A percentile compares a stretch with the other conserved stretches of the same genome.
Conservation (phyloP, 140 eudicot genomes). For the Bidens hawaiensis region DNA sequence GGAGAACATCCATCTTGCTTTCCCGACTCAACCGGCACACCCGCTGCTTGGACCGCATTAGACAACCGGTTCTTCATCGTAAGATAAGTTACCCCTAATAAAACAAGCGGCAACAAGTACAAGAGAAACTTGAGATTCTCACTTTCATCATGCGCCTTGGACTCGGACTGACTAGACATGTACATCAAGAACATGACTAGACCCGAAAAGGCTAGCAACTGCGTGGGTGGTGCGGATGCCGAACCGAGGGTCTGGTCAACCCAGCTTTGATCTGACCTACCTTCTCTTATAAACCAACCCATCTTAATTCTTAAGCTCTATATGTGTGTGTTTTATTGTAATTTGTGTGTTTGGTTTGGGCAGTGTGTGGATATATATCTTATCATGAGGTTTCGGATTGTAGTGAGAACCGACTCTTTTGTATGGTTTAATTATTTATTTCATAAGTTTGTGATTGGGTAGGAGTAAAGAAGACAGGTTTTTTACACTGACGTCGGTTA, state of each 20-base stretch:
- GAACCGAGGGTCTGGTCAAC: slow-evolving; percentile 49
- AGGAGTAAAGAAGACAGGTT: slow-evolving; percentile 2
- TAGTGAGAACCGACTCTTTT: slow-evolving; percentile 15
- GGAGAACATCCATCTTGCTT: slow-evolving; percentile 52
- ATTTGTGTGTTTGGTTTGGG: background rate
- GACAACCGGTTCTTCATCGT: slow-evolving; percentile 23
- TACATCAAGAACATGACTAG: slow-evolving; percentile 36
- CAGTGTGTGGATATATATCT: background rate
- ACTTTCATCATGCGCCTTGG: slow-evolving; percentile 39
- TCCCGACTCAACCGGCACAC: slow-evolving; percentile 10
- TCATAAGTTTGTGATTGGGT: slow-evolving; percentile 11
- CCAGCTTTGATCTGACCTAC: slow-evolving; percentile 51
- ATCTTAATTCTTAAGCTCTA: slow-evolving; percentile 5
- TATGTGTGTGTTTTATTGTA: background rate
- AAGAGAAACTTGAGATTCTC: slow-evolving; percentile 38
- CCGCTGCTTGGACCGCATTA: slow-evolving; percentile 24
- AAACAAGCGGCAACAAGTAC: slow-evolving; percentile 40
- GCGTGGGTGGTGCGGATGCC: slow-evolving; percentile 55
- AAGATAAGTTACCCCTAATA: slow-evolving; percentile 25
- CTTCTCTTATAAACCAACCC: slow-evolving; percentile 34
- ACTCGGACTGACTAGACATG: slow-evolving; percentile 32
- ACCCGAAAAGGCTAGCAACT: slow-evolving; percentile 45
- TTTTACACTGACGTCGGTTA: background rate
- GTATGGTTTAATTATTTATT: slow-evolving; percentile 7
- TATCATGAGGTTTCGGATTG: slow-evolving; percentile 13